Percentiles rank a stretch among this genome's conserved stretches.
phyloP scores from a whole-genome alignment of 2,329 filamentous ascomycete species.

The Diaporthe destruens region DNA sequence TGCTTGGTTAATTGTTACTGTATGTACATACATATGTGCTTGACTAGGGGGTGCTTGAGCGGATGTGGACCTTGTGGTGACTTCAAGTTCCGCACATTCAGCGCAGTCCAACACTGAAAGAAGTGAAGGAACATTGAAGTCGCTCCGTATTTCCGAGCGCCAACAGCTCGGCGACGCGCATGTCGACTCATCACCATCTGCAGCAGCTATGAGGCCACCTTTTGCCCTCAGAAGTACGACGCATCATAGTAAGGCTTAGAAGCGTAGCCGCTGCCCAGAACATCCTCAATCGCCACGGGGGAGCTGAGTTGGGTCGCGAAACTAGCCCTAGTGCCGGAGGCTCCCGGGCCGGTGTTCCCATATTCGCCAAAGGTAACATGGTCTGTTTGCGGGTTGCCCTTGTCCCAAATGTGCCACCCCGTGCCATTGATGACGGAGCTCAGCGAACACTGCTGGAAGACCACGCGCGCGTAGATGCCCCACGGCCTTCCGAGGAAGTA shows the following conservation, averaged over 20 bases:
- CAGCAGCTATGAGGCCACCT: background rate
- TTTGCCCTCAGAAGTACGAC: constrained; percentile 45
- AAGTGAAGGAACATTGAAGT: background rate
- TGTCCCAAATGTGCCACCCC: constrained; percentile 71
- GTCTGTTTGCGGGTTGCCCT: constrained; percentile 59
- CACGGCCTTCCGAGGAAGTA: constrained; percentile 65
- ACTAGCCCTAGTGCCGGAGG: constrained; percentile 64
- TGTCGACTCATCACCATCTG: background rate
- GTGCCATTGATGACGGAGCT: constrained; percentile 68
- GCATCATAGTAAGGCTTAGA: constrained; percentile 48
- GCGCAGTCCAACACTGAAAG: background rate
- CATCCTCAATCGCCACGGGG: constrained; percentile 50
- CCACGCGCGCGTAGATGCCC: constrained; percentile 60
- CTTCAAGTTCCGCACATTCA: background rate
- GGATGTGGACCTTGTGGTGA: background rate
- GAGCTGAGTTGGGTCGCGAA: constrained; percentile 53
- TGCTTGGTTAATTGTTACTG: background rate
- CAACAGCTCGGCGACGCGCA: background rate
- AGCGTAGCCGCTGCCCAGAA: constrained; percentile 48
- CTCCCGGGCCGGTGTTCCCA: constrained; percentile 68
- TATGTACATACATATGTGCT: background rate
- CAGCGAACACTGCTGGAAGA: constrained; percentile 64
- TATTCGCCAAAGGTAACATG: constrained; percentile 71
- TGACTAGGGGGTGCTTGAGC: background rate
- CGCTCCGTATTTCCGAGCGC: background rate